phyloP scores from a whole-genome alignment of 2,329 filamentous ascomycete genomes.

The Colletotrichum sp. region DNA sequence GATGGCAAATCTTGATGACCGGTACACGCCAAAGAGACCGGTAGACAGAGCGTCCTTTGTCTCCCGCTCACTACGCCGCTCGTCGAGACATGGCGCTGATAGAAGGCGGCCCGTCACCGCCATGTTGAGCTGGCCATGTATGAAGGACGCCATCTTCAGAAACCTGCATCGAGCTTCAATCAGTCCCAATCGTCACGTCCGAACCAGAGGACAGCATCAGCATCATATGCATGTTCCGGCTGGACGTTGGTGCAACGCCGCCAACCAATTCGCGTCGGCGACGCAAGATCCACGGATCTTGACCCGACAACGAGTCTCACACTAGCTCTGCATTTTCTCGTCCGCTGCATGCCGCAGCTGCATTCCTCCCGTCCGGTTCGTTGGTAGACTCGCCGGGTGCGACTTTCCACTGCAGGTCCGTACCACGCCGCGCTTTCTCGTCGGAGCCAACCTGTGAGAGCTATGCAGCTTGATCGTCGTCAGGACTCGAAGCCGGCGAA shows the following conservation, averaged over 20 bases:
- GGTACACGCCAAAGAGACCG: slow-evolving; percentile 2
- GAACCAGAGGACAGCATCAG: background rate
- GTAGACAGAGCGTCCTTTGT: slow-evolving; percentile 8
- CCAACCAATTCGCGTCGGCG: slow-evolving; percentile 5
- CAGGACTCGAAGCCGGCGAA: background rate
- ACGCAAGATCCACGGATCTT: slow-evolving; percentile 14
- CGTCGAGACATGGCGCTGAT: slow-evolving; percentile 18
- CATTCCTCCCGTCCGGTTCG: slow-evolving; percentile 16
- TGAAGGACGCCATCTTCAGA: background rate
- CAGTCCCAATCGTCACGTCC: background rate
- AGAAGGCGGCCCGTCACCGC: slow-evolving; percentile 5
- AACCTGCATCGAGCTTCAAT: background rate
- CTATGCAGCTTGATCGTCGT: slow-evolving; percentile 9
- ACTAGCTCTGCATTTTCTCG: slow-evolving; percentile 1
- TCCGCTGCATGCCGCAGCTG: slow-evolving; percentile 4
- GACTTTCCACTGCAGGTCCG: slow-evolving; percentile 18
- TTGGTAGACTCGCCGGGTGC: slow-evolving; percentile 19
- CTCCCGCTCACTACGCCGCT: slow-evolving; percentile 3
- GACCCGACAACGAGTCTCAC: background rate
- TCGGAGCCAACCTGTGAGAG: background rate
- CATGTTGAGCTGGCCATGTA: background rate
- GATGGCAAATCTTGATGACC: background rate
- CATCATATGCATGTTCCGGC: background rate
- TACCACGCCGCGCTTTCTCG: slow-evolving; percentile 12
- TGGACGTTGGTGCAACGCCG: background rate